Percentiles rank a stretch among this genome's conserved stretches.
These are phyloP conservation scores for Hypocrella siamensis DNA, from an alignment of 2,329 filamentous ascomycete species.

Conservation along the genomic window DNA sequence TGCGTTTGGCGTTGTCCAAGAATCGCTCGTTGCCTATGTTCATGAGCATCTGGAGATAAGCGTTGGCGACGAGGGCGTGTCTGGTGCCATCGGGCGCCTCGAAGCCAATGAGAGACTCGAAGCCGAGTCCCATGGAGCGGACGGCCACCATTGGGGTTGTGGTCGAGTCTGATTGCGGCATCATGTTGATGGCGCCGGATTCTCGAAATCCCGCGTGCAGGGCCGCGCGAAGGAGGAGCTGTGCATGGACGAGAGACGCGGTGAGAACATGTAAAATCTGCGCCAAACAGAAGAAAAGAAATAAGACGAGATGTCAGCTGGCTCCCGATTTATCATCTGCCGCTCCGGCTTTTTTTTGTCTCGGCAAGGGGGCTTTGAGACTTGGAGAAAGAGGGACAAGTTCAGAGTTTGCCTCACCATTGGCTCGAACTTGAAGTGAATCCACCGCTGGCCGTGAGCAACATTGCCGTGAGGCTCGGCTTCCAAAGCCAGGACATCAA, in stretches of 20 bases:
- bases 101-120: constrained; percentile 67
- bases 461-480: constrained; percentile 1
- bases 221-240: constrained; percentile 59
- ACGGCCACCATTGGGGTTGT: constrained; percentile 64
- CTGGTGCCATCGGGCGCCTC: constrained; percentile 19
- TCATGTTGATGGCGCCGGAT: constrained; percentile 63
- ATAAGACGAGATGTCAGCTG: too few relatives aligned
- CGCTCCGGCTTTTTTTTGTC: constrained; percentile 36
- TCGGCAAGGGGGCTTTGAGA: background rate
- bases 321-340: constrained; percentile 51
- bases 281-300: too few relatives aligned
- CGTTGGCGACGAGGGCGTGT: constrained; percentile 41
- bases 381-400: constrained; percentile 26
- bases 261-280: constrained; percentile 83
- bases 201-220: constrained; percentile 78
- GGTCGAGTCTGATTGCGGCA: constrained; percentile 16
- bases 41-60: constrained; percentile 53
- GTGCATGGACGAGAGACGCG: constrained; percentile 58
- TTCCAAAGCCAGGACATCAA: constrained; percentile 11
- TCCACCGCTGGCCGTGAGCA: constrained; percentile 25
- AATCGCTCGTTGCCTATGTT: constrained; percentile 62
- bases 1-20: constrained; percentile 50
- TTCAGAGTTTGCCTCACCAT: constrained; percentile 52
- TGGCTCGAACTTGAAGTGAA: constrained; percentile 88
- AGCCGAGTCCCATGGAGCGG: constrained; percentile 63